These are phyloP conservation scores for Echeveria elegans DNA, from an alignment of 164 flowering plant species.

Conservation along the genomic window DNA sequence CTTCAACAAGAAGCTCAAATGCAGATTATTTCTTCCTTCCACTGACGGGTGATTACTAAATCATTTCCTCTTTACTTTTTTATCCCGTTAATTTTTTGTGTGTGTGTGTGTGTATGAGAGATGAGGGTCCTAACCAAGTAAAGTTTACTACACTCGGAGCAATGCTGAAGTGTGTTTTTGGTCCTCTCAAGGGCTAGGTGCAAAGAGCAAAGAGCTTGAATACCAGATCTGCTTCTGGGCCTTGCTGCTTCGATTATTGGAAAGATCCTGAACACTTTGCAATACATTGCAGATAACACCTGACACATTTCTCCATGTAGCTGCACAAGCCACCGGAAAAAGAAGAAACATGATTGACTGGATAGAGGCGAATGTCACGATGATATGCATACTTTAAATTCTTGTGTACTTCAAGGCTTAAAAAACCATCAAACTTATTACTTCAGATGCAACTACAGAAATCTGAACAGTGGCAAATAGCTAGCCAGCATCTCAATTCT, in stretches of 20 bases:
- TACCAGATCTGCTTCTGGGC: conserved; percentile 93
- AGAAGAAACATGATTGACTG: not conserved
- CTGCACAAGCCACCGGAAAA: conserved; percentile 30
- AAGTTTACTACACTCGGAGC: conserved; percentile 88
- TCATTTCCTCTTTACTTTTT: not conserved
- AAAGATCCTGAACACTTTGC: conserved; percentile 66
- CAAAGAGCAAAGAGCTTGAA: conserved; percentile 89
- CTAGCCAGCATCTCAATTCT: too few species aligned
- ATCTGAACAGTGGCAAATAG: not conserved
- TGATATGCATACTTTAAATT: not conserved
- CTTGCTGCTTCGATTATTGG: conserved; percentile 91
- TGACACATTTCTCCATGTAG: conserved; percentile 91
- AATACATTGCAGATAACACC: conserved; percentile 54
- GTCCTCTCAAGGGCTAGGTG: conserved; percentile 91
- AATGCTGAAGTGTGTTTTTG: conserved; percentile 81
- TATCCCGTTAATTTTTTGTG: not conserved
- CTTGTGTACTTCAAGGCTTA: too few species aligned
- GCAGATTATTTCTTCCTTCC: not conserved
- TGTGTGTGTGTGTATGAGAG: not conserved
- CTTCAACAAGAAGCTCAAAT: not conserved
- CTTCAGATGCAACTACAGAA: too few species aligned
- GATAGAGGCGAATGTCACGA: not conserved
- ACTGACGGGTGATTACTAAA: not conserved
- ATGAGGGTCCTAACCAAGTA: conserved; percentile 55
- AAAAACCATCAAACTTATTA: too few species aligned